A percentile compares a stretch with the other conserved stretches of the same genome.
These are phyloP conservation scores for Candida nanaspora DNA, from an alignment of 805 yeast species.

Conservation along the genomic window DNA sequence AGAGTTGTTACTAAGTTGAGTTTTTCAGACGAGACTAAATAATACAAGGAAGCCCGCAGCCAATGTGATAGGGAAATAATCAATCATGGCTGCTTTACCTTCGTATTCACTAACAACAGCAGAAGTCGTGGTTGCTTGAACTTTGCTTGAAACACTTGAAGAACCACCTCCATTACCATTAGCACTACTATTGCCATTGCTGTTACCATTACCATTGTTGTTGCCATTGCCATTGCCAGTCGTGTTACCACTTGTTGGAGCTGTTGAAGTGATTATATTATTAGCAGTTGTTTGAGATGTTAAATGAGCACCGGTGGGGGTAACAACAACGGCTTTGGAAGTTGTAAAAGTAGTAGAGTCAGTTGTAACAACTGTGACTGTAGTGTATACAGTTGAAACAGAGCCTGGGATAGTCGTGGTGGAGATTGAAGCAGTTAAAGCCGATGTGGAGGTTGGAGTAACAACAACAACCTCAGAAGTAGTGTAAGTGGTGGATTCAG, in stretches of 20 bases:
- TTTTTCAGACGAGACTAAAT: too few species aligned
- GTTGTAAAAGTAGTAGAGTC: not conserved
- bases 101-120: too few species aligned
- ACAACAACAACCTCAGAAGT: not conserved
- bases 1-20: too few species aligned
- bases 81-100: too few species aligned
- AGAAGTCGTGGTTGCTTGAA: too few species aligned
- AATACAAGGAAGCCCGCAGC: too few species aligned
- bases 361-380: not conserved
- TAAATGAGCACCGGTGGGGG: too few species aligned
- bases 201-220: not conserved
- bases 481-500: not conserved
- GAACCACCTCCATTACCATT: not conserved
- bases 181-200: too few species aligned
- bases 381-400: not conserved
- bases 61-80: too few species aligned
- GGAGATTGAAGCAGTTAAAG: not conserved
- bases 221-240: not conserved
- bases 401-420: not conserved
- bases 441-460: not conserved
- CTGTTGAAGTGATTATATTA: too few species aligned
- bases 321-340: not conserved
- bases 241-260: not conserved
- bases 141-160: too few species aligned
- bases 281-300: too few species aligned